Base-by-base conservation (phyloP, 2,329 filamentous ascomycete genomes). In the Macroventuria anomochaeta region DNA sequence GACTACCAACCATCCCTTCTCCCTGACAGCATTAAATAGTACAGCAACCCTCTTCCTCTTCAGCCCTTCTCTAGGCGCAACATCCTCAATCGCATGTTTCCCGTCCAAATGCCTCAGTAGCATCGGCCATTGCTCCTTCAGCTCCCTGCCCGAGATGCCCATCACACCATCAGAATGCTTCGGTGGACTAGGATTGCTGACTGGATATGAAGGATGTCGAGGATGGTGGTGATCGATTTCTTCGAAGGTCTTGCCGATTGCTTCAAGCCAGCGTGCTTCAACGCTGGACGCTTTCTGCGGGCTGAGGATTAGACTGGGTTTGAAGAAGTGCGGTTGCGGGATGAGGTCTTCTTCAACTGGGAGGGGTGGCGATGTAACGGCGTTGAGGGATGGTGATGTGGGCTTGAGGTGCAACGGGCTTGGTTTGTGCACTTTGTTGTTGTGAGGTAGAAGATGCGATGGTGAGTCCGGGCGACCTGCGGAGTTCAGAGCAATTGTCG, bases 41-140 rank as follows among this genome's bases (percentile, higher is more conserved):
- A 77, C 75, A 75, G 78, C 79, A 3, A 85, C 81, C 34, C 78
- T 72, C 76, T 93, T 96, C 51, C 91, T 82, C 79, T 95, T 96
- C 77, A 96, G 83, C 5, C 90, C 89, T 76, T 97, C 91, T 51
- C 88, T 83, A n/a, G 95, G 79, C 1, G 89, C 85, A 61, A 99
- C 89, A 64, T 93, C 87, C 77, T 99, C 95, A 55, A 97, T 80
- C 2, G 93, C 88, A 68, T 89, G 87, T 51, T 83, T 84, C 1
- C 95, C 95, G 72, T 97, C 93, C 64, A 97, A 91, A 74, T 97
- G 95, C 73, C 89, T 91, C 65, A 88, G 83, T 64, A 96, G 86
- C 37, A 83, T 79, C 2, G 85, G 84, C 89, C 92, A 96, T 40
- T 84, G 82, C 51, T 85, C 82, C 34, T 84, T 81, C 12, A 90